Evolutionary conservation across 306 rosid genomes (phyloP), one percentile per base, ranked within the genome.

Genomic region (Trichosanthes cucumerina): DNA sequence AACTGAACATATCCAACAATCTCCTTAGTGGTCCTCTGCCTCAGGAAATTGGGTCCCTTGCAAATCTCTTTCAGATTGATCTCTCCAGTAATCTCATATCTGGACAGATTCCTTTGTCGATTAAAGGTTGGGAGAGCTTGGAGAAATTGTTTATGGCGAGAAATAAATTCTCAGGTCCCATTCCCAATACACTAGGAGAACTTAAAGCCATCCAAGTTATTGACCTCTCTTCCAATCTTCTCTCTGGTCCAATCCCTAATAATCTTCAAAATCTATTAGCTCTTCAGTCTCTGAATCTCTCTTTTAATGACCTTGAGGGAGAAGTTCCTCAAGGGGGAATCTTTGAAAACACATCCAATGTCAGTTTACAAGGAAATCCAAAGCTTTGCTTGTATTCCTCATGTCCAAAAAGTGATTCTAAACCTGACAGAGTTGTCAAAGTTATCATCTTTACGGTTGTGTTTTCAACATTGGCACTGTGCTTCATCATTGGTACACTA

Each of bases 241-340:
- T 92, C 65, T 82, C 88, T 23, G 96, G 96, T 24, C 63, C 86
- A 41, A 89, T 92, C 81, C 97, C 97, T 66, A 2, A 28, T 44
- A 87, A 81, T 56, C 91, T 89, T 64, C 84, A 83, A 84, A 41
- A 81, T 2, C 81, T 90, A 13, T 76, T 13, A 1, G 88, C 24
- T 66, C 92, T 92, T 53, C 54, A 41, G 41, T 79, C 54, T 54
- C 86, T 92, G 68, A 88, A 92, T 81, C 82, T 90, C 11, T 90
- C 97, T 28, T 87, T 83, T 23, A 91, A 91, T 80, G 79, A 87
- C 46, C 50, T 92, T 31, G 96, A 92, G 78, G 97, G 97, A 68
- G 74, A 4, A 44, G 76, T 92, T 87, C 97, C 97, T 5, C 26
- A n/a, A 39, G 53, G 53, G 24, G 75, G 75, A 39, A 23, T 69